Percentiles rank a stretch among this genome's conserved stretches.
phyloP scores from a whole-genome alignment of 129 eudicot species.

The Flaveria robusta region DNA sequence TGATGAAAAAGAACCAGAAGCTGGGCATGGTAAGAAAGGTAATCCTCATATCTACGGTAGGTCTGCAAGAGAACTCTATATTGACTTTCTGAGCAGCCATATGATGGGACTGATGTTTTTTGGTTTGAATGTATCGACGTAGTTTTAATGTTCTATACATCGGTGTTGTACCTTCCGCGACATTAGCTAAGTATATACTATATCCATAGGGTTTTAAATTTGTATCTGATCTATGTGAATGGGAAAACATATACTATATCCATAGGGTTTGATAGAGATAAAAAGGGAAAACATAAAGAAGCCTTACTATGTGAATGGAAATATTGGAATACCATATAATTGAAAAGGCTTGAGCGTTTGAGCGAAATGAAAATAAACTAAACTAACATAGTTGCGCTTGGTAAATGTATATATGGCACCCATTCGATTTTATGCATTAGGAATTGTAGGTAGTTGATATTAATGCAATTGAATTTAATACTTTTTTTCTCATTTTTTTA shows the following conservation, averaged over 20 bases:
- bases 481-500: neutral
- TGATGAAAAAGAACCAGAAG: constrained; percentile 52
- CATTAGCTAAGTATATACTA: neutral
- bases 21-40: constrained; percentile 31
- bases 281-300: constrained; percentile 1
- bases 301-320: constrained; percentile 1
- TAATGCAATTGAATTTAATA: neutral
- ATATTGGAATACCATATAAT: neutral
- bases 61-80: constrained; percentile 46
- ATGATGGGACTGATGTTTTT: constrained; percentile 52
- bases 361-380: neutral
- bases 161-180: neutral
- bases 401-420: neutral
- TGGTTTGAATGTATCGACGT: neutral
- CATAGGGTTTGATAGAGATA: neutral
- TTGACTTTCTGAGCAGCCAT: constrained; percentile 54
- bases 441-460: neutral
- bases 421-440: neutral
- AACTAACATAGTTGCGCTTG: neutral
- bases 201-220: neutral
- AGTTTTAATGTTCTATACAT: neutral
- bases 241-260: neutral
- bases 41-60: constrained; percentile 54
- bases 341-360: neutral
- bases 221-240: neutral